A percentile compares a stretch with the other conserved stretches of the same genome.
These are phyloP conservation scores for Pittosporum tobira DNA, from an alignment of 129 eudicot species.

Conservation along the genomic window DNA sequence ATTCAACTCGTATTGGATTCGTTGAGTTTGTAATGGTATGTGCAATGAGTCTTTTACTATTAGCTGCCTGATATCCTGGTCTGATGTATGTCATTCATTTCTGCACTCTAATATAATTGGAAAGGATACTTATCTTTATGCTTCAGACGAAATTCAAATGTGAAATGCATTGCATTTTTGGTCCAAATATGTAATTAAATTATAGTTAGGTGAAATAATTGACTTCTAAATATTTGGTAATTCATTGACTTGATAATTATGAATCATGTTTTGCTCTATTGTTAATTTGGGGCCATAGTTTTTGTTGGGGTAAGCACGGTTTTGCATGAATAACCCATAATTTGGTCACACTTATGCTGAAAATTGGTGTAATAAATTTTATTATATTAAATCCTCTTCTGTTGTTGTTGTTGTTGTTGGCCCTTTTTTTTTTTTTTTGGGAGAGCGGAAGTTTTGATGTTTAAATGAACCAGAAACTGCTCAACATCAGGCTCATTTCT, in stretches of 20 bases:
- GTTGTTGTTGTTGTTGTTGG: too few relatives aligned
- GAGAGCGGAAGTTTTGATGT: too few relatives aligned
- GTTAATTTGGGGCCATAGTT: not conserved
- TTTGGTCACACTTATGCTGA: not conserved
- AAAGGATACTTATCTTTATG: not conserved
- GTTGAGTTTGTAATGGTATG: conserved; percentile 93
- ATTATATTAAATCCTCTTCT: too few relatives aligned
- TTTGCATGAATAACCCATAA: not conserved
- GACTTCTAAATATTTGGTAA: not conserved
- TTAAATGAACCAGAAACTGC: not conserved
- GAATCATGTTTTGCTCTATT: not conserved
- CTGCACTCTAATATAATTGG: not conserved
- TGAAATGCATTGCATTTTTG: too few relatives aligned
- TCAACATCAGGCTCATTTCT: not conserved
- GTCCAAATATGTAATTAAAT: not conserved
- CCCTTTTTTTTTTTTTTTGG: not conserved
- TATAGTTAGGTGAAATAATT: not conserved
- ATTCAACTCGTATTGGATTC: conserved; percentile 90
- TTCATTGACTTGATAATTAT: not conserved
- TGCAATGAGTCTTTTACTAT: not conserved
- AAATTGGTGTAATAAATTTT: too few relatives aligned
- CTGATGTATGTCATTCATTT: not conserved
- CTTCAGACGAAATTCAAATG: not conserved
- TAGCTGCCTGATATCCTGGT: not conserved
- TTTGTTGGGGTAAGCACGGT: not conserved